Percentiles rank a stretch among this genome's conserved stretches.
Conservation (phyloP, 2,329 filamentous ascomycete species). For the Chaetothyriales sp. region DNA sequence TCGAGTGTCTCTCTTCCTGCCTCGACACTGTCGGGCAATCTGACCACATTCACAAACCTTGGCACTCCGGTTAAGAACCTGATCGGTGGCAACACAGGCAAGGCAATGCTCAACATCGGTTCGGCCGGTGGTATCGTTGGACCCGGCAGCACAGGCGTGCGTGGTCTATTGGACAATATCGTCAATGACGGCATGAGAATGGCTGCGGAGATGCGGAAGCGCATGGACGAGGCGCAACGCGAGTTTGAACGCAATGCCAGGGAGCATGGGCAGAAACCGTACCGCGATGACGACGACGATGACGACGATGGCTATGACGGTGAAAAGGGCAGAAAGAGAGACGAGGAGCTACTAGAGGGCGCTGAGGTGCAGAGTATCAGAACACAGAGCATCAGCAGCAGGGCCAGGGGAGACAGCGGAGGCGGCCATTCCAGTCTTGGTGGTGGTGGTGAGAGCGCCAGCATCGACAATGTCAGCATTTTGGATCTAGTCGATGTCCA, state of each 20-base stretch:
- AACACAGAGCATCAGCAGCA: constrained; percentile 13
- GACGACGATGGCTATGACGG: constrained; percentile 28
- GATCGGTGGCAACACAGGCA: constrained; percentile 25
- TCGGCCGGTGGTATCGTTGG: constrained; percentile 45
- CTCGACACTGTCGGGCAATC: constrained; percentile 45
- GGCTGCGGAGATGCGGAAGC: constrained; percentile 73
- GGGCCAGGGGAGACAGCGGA: not conserved
- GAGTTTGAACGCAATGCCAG: constrained; percentile 73
- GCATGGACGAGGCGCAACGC: constrained; percentile 90
- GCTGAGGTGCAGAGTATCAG: constrained; percentile 48
- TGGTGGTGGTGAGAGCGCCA: not conserved
- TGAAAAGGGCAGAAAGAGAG: constrained; percentile 31
- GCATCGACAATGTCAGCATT: not conserved
- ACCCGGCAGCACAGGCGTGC: constrained; percentile 58
- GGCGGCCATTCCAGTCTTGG: not conserved
- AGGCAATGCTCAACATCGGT: constrained; percentile 18
- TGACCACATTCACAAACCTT: constrained; percentile 73
- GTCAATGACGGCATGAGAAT: constrained; percentile 95
- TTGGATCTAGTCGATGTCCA: not conserved
- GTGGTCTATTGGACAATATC: constrained; percentile 91
- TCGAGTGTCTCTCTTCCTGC: constrained; percentile 23
- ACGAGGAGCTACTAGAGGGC: constrained; percentile 57
- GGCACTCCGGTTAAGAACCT: constrained; percentile 34
- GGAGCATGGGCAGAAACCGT: constrained; percentile 37
- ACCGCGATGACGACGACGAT: constrained; percentile 37